Evolutionary conservation across 2,329 filamentous ascomycete genomes (phyloP).

Genomic region (Karstenula rhodostoma): DNA sequence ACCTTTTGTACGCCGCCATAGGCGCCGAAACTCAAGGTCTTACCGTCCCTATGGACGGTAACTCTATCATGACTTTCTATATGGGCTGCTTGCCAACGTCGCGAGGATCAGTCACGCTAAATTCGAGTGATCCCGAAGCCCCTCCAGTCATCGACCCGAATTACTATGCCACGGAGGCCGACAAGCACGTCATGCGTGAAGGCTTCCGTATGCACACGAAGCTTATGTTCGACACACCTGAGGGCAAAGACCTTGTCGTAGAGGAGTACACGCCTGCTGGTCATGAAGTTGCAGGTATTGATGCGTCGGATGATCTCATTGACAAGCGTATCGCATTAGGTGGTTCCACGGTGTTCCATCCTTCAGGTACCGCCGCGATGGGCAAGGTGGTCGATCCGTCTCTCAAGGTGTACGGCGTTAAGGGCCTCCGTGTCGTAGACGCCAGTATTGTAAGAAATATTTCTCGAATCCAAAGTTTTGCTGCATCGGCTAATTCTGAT

Average conservation of each 20-base stretch:
- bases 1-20: slow-evolving; percentile 26
- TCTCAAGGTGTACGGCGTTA: slow-evolving; percentile 60
- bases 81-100: slow-evolving; percentile 40
- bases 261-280: slow-evolving; percentile 56
- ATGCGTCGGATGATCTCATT: slow-evolving; percentile 62
- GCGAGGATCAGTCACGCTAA: slow-evolving; percentile 59
- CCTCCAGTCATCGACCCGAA: slow-evolving; percentile 62
- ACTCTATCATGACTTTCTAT: slow-evolving; percentile 28
- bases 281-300: slow-evolving; percentile 1
- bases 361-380: slow-evolving; percentile 67
- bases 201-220: slow-evolving; percentile 54
- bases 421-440: slow-evolving; percentile 57
- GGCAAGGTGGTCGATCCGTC: slow-evolving; percentile 59
- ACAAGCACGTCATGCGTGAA: slow-evolving; percentile 57
- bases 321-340: slow-evolving; percentile 56
- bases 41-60: slow-evolving; percentile 28
- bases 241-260: slow-evolving; percentile 54
- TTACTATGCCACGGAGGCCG: slow-evolving; percentile 60
- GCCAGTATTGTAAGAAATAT: slow-evolving; percentile 33
- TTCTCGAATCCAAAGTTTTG: neutral
- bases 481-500: slow-evolving; percentile 1
- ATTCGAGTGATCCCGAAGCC: slow-evolving; percentile 59
- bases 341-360: slow-evolving; percentile 62
- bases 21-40: slow-evolving; percentile 24
- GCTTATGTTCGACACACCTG: slow-evolving; percentile 53